A percentile compares a stretch with the other conserved stretches of the same genome.
Conservation (phyloP, 345 rosid genomes). For the Heritiera fomes region DNA sequence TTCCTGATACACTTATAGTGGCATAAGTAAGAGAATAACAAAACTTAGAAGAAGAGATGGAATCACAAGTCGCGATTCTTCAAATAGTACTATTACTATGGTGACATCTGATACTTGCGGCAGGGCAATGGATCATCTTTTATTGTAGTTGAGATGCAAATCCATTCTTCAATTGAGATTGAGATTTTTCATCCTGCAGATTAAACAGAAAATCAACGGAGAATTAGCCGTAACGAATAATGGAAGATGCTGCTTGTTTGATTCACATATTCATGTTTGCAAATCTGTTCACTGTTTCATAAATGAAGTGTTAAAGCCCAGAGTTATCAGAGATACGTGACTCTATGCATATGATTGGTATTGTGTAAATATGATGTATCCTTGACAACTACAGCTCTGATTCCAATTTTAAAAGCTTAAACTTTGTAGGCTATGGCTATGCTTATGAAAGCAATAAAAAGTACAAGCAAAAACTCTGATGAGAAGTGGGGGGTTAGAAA, state of each 20-base stretch:
- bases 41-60: constrained; percentile 2
- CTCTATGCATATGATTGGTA: not conserved
- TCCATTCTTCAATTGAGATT: constrained; percentile 36
- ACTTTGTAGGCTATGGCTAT: not conserved
- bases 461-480: not conserved
- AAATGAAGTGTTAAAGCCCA: not conserved
- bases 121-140: constrained; percentile 26
- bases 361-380: not conserved
- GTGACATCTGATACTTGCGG: not conserved
- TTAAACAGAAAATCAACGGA: not conserved
- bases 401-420: not conserved
- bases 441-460: not conserved
- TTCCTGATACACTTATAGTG: constrained; percentile 7
- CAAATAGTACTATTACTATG: not conserved
- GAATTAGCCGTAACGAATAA: constrained; percentile 1
- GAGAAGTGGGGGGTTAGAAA: not conserved
- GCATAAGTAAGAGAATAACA: constrained; percentile 6
- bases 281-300: no score
- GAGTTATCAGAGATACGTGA: constrained; percentile 29
- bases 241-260: constrained; percentile 15
- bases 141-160: constrained; percentile 25
- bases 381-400: not conserved
- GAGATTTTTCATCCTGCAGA: constrained; percentile 56
- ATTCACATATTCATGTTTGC: not conserved
- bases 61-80: constrained; percentile 25